phyloP scores from a whole-genome alignment of 768 basidiomycete species.

The Kwoniella newhampshirensis region DNA sequence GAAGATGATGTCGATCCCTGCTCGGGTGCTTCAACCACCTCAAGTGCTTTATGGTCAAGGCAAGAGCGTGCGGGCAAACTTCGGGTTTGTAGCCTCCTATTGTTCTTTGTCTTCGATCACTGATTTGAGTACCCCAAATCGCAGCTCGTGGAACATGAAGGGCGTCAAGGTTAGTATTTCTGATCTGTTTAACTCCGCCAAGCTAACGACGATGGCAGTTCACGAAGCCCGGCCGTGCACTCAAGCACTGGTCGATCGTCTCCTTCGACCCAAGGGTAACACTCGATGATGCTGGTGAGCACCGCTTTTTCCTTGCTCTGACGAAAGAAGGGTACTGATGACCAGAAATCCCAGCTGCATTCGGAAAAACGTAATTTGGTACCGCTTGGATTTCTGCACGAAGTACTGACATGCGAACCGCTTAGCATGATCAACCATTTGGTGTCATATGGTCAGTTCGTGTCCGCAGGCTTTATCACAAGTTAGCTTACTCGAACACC shows the following conservation, averaged over 20 bases:
- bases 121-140: conserved; percentile 14
- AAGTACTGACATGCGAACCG: too few relatives aligned
- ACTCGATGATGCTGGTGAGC: conserved; percentile 27
- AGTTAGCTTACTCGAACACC: too few relatives aligned
- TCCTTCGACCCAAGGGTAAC: conserved; percentile 34
- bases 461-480: too few relatives aligned
- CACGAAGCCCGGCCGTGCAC: conserved; percentile 25
- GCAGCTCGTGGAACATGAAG: conserved; percentile 47
- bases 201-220: conserved; percentile 19
- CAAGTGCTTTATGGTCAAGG: conserved; percentile 41
- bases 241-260: conserved; percentile 43
- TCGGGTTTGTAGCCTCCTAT: conserved; percentile 17
- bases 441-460: conserved; percentile 10
- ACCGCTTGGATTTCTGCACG: too few relatives aligned
- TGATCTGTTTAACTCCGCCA: neutral
- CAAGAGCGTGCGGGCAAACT: conserved; percentile 31
- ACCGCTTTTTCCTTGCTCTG: neutral
- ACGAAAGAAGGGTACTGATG: too few relatives aligned
- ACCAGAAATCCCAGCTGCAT: too few relatives aligned
- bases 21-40: conserved; percentile 46
- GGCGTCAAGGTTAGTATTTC: conserved; percentile 34
- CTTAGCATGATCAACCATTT: neutral
- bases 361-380: too few relatives aligned
- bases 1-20: conserved; percentile 42
- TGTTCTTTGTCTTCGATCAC: neutral